Percentiles rank a stretch among this genome's conserved stretches.
These are phyloP conservation scores for Solanum medicagineum DNA, from an alignment of 257 asterid species.

Conservation along the genomic window DNA sequence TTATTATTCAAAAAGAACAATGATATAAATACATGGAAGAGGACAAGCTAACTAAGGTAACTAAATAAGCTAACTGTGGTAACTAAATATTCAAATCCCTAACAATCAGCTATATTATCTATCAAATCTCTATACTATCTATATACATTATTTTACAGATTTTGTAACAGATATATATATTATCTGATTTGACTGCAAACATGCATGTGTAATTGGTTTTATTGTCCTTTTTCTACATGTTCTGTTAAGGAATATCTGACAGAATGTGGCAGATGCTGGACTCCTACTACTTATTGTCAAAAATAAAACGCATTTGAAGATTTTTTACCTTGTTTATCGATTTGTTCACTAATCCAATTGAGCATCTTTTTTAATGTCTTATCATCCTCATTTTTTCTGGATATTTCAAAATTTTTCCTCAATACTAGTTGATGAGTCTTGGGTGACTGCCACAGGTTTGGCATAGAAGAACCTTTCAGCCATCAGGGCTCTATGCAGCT, in stretches of 20 bases:
- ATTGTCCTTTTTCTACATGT: background rate
- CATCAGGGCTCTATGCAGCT: constrained; percentile 96
- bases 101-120: no score
- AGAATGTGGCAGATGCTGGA: background rate
- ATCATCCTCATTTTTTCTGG: background rate
- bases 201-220: background rate
- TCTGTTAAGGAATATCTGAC: background rate
- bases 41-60: no score
- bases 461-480: constrained; percentile 95
- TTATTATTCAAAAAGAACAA: no score
- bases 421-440: background rate
- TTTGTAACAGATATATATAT: background rate
- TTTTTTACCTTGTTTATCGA: background rate
- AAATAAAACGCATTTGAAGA: background rate
- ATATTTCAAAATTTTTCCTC: background rate
- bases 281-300: background rate
- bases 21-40: no score
- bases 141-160: no score
- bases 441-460: constrained; percentile 50
- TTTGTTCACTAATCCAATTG: background rate
- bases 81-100: no score
- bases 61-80: no score
- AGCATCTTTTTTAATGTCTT: background rate
- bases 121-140: no score
- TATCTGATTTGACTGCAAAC: background rate